Conservation (phyloP, 441 rosid genomes). For the Gossypium gossypioides region DNA sequence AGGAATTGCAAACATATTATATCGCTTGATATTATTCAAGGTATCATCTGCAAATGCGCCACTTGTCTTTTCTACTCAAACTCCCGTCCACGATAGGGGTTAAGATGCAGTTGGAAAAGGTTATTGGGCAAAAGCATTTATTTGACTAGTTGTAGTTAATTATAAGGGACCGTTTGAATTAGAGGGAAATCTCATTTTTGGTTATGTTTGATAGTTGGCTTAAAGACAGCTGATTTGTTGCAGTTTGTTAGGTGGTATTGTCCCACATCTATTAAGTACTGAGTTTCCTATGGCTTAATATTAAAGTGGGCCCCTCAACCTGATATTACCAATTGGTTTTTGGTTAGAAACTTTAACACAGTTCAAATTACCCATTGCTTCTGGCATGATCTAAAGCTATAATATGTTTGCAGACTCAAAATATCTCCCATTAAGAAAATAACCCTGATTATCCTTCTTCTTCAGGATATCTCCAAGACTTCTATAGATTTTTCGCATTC, state of each 20-base stretch:
- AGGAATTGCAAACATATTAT: conserved; percentile 62
- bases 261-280: neutral
- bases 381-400: neutral
- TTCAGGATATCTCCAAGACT: neutral
- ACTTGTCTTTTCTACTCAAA: conserved; percentile 12
- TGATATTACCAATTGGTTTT: neutral
- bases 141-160: neutral
- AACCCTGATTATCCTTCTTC: neutral
- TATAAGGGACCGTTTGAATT: neutral
- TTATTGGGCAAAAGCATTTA: neutral
- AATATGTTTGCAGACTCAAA: neutral
- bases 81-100: neutral
- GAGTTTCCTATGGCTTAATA: neutral
- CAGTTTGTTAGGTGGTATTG: neutral
- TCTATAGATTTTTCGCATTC: neutral
- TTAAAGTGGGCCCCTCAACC: neutral
- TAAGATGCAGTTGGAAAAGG: neutral
- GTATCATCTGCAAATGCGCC: conserved; percentile 25
- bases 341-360: neutral
- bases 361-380: neutral
- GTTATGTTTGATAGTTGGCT: neutral
- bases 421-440: neutral
- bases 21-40: conserved; percentile 78
- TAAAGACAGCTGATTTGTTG: neutral
- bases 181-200: neutral